These are phyloP conservation scores for Malus sylvestris DNA, from an alignment of 306 rosid species.

Conservation along the genomic window DNA sequence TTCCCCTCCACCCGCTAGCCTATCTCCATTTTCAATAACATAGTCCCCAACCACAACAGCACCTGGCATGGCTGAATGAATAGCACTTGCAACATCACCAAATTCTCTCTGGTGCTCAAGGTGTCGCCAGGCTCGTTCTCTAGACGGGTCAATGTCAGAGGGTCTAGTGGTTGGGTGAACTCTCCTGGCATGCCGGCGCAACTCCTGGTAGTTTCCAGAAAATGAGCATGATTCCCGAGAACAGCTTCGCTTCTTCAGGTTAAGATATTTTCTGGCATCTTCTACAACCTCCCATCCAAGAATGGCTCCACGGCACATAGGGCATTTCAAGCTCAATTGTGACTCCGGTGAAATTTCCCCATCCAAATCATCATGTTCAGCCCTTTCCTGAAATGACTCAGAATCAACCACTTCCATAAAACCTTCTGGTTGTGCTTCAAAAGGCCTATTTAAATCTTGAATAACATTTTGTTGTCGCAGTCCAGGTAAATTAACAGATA, in stretches of 20 bases:
- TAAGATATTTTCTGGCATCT: slow-evolving; percentile 79
- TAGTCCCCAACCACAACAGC: slow-evolving; percentile 87
- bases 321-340: slow-evolving; percentile 61
- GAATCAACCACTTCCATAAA: slow-evolving; percentile 66
- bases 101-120: slow-evolving; percentile 85
- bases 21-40: slow-evolving; percentile 78
- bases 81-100: slow-evolving; percentile 86
- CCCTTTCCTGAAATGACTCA: slow-evolving; percentile 64
- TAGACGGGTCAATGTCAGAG: slow-evolving; percentile 62
- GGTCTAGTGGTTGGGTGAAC: slow-evolving; percentile 77
- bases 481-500: slow-evolving; percentile 60
- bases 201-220: slow-evolving; percentile 70
- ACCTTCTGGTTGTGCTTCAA: slow-evolving; percentile 49
- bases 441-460: slow-evolving; percentile 60
- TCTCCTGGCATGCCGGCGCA: slow-evolving; percentile 91
- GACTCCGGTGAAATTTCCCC: slow-evolving; percentile 54
- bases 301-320: slow-evolving; percentile 73
- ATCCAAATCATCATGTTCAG: slow-evolving; percentile 50
- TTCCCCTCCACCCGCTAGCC: slow-evolving; percentile 46
- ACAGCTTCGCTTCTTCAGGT: slow-evolving; percentile 82
- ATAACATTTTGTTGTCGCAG: slow-evolving; percentile 49
- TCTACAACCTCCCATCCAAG: slow-evolving; percentile 83
- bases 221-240: slow-evolving; percentile 81
- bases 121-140: slow-evolving; percentile 76
- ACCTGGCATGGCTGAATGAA: slow-evolving; percentile 80